phyloP scores from a whole-genome alignment of 768 basidiomycete species.

The Tylopilus rubrobrunneus region DNA sequence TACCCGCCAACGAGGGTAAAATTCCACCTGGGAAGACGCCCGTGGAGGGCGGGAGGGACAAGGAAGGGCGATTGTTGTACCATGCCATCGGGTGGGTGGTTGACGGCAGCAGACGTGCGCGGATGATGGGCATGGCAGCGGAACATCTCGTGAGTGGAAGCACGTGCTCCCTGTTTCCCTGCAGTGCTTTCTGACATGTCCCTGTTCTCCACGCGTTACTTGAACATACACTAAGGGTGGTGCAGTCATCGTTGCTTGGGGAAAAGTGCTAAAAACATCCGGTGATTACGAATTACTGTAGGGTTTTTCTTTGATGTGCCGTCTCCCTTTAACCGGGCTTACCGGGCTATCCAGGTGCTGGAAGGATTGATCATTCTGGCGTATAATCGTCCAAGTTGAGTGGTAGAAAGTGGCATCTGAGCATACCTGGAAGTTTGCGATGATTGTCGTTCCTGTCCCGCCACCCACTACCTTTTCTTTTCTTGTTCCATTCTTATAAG shows the following conservation, averaged over 20 bases:
- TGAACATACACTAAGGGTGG: not conserved
- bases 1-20: not conserved
- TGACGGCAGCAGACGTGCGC: not conserved
- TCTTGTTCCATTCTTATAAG: not conserved
- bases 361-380: not conserved
- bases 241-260: slow-evolving; percentile 3
- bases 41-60: slow-evolving; percentile 4
- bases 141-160: slow-evolving; percentile 1
- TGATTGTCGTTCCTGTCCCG: not conserved
- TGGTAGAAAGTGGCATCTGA: not conserved
- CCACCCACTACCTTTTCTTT: not conserved
- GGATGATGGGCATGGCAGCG: slow-evolving; percentile 1
- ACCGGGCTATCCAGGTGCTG: not conserved
- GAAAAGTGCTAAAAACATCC: not conserved
- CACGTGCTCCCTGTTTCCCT: not conserved
- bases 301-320: not conserved
- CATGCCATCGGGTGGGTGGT: not conserved
- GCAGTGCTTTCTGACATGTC: not conserved
- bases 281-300: not conserved
- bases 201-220: not conserved
- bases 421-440: not conserved
- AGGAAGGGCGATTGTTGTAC: slow-evolving; percentile 1
- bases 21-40: not conserved
- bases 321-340: not conserved
- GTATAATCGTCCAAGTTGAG: not conserved